These are phyloP conservation scores for Colletotrichum chrysophilum DNA, from an alignment of 2,329 filamentous ascomycete species.

Conservation along the genomic window DNA sequence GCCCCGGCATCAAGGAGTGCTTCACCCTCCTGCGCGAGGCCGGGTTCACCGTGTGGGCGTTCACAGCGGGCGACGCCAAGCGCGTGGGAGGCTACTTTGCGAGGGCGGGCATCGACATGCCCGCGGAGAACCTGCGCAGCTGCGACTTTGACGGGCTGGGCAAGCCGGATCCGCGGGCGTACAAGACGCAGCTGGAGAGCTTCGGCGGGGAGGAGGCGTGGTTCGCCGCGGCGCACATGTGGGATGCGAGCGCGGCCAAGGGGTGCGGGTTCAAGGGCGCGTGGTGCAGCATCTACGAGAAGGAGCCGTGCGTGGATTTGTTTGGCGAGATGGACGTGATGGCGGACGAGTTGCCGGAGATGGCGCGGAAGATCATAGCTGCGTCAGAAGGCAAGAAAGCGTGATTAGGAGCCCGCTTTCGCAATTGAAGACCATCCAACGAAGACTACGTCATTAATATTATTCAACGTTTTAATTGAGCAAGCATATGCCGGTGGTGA, in stretches of 20 bases:
- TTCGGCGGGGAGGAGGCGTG: constrained; percentile 49
- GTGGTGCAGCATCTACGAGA: constrained; percentile 58
- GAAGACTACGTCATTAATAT: background rate
- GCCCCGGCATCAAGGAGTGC: constrained; percentile 45
- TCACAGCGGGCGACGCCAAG: constrained; percentile 55
- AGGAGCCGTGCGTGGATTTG: constrained; percentile 52
- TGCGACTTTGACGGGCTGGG: constrained; percentile 54
- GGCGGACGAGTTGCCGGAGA: constrained; percentile 47
- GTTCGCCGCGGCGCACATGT: constrained; percentile 66
- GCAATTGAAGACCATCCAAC: background rate
- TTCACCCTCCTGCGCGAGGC: constrained; percentile 44
- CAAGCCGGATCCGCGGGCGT: constrained; percentile 55
- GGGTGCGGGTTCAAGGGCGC: constrained; percentile 57
- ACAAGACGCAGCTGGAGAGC: constrained; percentile 45
- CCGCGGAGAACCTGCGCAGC: constrained; percentile 52
- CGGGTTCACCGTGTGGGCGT: constrained; percentile 58
- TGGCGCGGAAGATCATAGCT: constrained; percentile 48
- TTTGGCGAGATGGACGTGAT: constrained; percentile 59
- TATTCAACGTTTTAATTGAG: background rate
- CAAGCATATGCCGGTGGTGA: background rate
- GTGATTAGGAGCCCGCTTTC: background rate
- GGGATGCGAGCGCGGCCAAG: constrained; percentile 60
- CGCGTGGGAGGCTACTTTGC: constrained; percentile 58
- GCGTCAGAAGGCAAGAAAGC: constrained; percentile 14
- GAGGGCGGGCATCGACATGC: constrained; percentile 53